Conservation (phyloP, 176 grass and related monocot genomes). For the Cenchrus purpureus region DNA sequence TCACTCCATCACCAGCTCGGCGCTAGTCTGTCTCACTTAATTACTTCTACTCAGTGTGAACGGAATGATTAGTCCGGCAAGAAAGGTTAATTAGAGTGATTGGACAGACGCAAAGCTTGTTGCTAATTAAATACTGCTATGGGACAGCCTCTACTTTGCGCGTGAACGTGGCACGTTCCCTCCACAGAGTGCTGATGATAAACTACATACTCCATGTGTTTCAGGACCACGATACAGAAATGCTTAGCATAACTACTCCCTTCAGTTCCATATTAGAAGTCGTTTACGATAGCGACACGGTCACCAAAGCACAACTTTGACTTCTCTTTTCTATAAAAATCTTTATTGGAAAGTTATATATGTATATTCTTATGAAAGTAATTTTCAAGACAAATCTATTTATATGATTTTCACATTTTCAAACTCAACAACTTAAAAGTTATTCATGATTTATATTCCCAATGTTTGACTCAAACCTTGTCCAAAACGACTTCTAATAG, state of each 20-base stretch:
- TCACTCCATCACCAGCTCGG: neutral
- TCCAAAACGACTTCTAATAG: no score
- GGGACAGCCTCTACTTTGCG: neutral
- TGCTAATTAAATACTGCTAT: neutral
- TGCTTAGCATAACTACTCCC: neutral
- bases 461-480: no score
- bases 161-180: neutral
- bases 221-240: neutral
- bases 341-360: no score
- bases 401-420: no score
- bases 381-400: no score
- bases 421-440: no score
- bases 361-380: no score
- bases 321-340: no score
- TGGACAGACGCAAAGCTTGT: neutral
- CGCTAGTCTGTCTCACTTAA: neutral
- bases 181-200: neutral
- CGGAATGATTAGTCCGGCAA: neutral
- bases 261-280: no score
- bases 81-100: neutral
- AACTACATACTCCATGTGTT: neutral
- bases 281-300: no score
- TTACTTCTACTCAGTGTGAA: neutral
- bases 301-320: no score
- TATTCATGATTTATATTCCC: no score